Evolutionary conservation across 2,329 filamentous ascomycete genomes (phyloP), one percentile per base, ranked within the genome.

Genomic region (Macrophomina phaseolina): DNA sequence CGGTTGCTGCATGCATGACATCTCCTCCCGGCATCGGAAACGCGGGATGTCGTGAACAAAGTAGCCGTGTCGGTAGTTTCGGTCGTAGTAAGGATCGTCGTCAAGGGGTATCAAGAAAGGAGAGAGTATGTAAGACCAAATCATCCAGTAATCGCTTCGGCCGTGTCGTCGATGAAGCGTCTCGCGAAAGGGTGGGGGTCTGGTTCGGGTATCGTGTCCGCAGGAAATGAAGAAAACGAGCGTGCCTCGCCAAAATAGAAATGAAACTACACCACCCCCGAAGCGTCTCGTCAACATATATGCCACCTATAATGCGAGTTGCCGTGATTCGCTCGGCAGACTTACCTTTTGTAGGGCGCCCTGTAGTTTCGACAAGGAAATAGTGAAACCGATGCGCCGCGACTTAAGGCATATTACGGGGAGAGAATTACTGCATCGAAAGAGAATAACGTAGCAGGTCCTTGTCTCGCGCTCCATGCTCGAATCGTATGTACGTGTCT

Each of bases 401-500:
- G 45, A 61, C 30, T 23, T 38, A 38, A 12, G 45, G 45, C 45
- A 36, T 49, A 51, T 62, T 62, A 62, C 58, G 58, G 45, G 58
- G 28, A 52, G 49, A 36, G 34, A 40, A 49, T 49, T 62, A 49
- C 45, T 36, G 58, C 58, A 49, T 40, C 58, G 42, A 23, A 36
- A 49, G 38, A 40, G 28, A 49, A 49, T 18, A 14, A 62, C 18
- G 58, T 32, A 48, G 56, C 58, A 48, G 58, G 58, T 34, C 52
- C 7, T 18, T 62, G 30, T 62, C 45, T 62, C 45, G 58, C 45
- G 58, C 32, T 36, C 30, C 45, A 28, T 49, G 18, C 32, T 49
- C 45, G 45, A 49, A 62, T 45, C 58, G 58, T 49, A 62, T 62
- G 42, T 62, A 62, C 58, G 58, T 62, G 58, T 62, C 58, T 62